A percentile compares a stretch with the other conserved stretches of the same genome.
phyloP scores from a whole-genome alignment of 139 green algal species.

The Limnomonas spitsbergensis region DNA sequence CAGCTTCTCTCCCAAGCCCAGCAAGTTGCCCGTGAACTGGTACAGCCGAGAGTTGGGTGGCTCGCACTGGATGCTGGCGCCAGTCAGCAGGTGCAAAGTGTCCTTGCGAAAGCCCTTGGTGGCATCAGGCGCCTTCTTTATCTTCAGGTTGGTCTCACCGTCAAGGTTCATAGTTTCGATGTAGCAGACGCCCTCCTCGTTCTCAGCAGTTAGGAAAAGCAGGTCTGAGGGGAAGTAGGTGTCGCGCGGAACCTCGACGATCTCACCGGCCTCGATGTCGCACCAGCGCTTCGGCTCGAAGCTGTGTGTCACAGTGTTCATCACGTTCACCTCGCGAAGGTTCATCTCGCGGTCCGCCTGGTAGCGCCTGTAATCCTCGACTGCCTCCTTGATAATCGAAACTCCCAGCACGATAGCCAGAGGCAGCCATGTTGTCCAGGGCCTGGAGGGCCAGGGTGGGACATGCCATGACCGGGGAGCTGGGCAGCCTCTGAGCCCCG shows the following conservation, averaged over 20 bases:
- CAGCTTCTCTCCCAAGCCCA: conserved; percentile 24
- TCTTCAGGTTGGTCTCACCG: conserved; percentile 93
- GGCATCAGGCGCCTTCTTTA: conserved; percentile 70
- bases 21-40: conserved; percentile 77
- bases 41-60: conserved; percentile 85
- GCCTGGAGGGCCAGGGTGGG: no score
- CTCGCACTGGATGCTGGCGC: conserved; percentile 69
- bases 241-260: conserved; percentile 56
- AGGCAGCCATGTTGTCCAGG: conserved; percentile 47
- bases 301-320: conserved; percentile 21
- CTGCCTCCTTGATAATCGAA: conserved; percentile 69
- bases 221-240: conserved; percentile 83
- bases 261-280: conserved; percentile 61
- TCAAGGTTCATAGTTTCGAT: conserved; percentile 92
- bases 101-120: conserved; percentile 55
- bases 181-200: conserved; percentile 74
- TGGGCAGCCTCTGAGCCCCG: no score
- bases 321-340: conserved; percentile 57
- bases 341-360: conserved; percentile 71
- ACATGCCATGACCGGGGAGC: no score
- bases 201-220: conserved; percentile 69
- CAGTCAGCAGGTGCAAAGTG: conserved; percentile 39
- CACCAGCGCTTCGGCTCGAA: conserved; percentile 49
- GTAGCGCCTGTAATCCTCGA: conserved; percentile 76
- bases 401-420: conserved; percentile 74